Base-by-base conservation (phyloP, 129 eudicot genomes). In the Artemisia annua region DNA sequence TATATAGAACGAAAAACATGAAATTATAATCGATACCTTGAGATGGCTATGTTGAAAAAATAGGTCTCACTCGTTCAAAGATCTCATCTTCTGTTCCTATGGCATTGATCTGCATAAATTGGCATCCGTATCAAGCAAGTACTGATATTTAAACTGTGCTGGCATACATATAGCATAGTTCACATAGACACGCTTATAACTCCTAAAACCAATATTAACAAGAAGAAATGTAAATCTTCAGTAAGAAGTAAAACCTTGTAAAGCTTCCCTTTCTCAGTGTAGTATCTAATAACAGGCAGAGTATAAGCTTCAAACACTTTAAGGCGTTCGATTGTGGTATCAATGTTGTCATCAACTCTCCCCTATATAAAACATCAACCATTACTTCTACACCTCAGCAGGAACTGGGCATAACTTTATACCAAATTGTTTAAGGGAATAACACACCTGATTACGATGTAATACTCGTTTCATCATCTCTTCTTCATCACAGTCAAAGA, bases 381-480 rank as follows among this genome's bases (percentile, higher is more conserved):
- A 59, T 67, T 57, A 46, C 48, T 71, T 65, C 44, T 14, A 22
- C 28, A 72, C 3, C 66, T 53, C 48, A 24, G 4, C 11, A n/a
- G 19, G 66, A 20, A 55, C 62, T 18, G 11, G 43, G 50, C 20
- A 58, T 13, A 14, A 13, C 26, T n/a, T 22, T 49, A 53, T 43
- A 63, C 13, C 20, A 52, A 26, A 35, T 12, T 19, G 18, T 13
- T 24, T 2, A 68, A 48, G 0, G 49, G 66, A 60, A 69, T 54
- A 19, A 62, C 70, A 46, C 49, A 93, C 98, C 95, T 93, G 82
- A 50, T 87, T 89, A 75, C 98, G 98, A 63, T 84, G 83, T 72
- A 89, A 85, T 59, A 93, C 90, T 79, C 98, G 88, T 75, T 84
- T 87, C 87, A 93, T 74, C 98, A 89, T 93, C 84, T 81, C 96